Conservation (phyloP, 345 rosid species). For the Raphanus sativus region DNA sequence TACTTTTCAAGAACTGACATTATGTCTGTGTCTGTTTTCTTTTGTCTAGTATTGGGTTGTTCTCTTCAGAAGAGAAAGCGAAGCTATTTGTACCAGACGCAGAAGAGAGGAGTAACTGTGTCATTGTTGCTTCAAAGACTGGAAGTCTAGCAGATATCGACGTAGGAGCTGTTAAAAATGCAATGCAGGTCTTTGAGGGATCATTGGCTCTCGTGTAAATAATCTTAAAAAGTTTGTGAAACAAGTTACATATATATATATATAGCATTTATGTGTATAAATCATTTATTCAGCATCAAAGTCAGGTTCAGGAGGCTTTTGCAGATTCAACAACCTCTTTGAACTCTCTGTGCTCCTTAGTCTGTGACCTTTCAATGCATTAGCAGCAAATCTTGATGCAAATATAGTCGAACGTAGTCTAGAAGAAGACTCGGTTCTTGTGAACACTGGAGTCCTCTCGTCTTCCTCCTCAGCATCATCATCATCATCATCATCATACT, state of each 20-base stretch:
- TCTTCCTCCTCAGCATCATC: conserved; percentile 36
- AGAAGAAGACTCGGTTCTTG: conserved; percentile 38
- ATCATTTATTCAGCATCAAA: conserved; percentile 42
- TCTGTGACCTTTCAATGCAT: conserved; percentile 58
- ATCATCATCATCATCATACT: conserved; percentile 30
- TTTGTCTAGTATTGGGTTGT: conserved; percentile 72
- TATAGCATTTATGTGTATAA: conserved; percentile 22
- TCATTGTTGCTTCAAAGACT: conserved; percentile 60
- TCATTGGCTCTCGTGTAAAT: conserved; percentile 70
- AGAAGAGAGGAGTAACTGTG: conserved; percentile 64
- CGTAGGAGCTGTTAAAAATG: conserved; percentile 54
- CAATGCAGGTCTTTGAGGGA: conserved; percentile 60
- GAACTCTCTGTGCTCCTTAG: conserved; percentile 33
- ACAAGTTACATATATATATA: conserved; percentile 15
- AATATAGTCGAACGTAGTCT: conserved; percentile 62
- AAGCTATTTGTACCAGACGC: conserved; percentile 64
- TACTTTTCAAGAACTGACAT: conserved; percentile 1
- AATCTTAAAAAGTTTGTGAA: conserved; percentile 13
- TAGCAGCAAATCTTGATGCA: conserved; percentile 78
- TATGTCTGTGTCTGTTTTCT: background rate
- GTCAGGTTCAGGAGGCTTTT: conserved; percentile 85
- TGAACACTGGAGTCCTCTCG: conserved; percentile 35
- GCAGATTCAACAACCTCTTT: conserved; percentile 52
- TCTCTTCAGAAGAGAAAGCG: conserved; percentile 71
- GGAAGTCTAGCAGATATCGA: conserved; percentile 68